Percentiles rank a stretch among this genome's conserved stretches.
Conservation (phyloP, 441 rosid genomes). For the Gossypium davidsonii region DNA sequence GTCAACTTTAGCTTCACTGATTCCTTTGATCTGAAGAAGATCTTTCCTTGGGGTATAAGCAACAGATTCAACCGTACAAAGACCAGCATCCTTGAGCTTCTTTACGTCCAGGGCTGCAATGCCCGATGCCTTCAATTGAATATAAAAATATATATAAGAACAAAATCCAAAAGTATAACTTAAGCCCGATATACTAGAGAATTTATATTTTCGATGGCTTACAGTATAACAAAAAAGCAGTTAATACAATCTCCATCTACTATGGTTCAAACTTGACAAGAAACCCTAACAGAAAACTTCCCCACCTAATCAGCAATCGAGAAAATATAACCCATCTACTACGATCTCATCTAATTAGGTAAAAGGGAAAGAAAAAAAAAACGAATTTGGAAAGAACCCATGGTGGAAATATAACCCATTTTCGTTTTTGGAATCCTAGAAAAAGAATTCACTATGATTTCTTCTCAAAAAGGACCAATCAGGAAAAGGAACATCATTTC, state of each 20-base stretch:
- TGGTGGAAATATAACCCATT: slow-evolving; percentile 8
- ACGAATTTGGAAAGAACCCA: background rate
- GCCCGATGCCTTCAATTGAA: slow-evolving; percentile 53
- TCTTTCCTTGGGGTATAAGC: slow-evolving; percentile 89
- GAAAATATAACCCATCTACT: too few species aligned
- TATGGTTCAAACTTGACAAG: background rate
- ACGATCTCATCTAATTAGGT: background rate
- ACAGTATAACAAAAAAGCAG: background rate
- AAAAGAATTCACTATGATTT: background rate
- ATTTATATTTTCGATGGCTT: background rate
- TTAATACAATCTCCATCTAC: background rate
- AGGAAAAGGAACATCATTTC: background rate
- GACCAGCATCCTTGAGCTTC: slow-evolving; percentile 92
- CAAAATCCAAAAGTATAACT: background rate
- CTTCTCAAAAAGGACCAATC: background rate
- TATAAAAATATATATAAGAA: background rate
- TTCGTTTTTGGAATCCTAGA: background rate
- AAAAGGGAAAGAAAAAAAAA: background rate
- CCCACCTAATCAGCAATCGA: background rate
- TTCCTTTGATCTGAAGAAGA: slow-evolving; percentile 93
- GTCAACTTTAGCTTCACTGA: slow-evolving; percentile 93
- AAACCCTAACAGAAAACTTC: background rate
- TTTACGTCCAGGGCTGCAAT: slow-evolving; percentile 80
- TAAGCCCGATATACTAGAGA: background rate
- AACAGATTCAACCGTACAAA: slow-evolving; percentile 88